Base-by-base conservation (phyloP, 805 yeast genomes). In the Schwanniomyces sp. region DNA sequence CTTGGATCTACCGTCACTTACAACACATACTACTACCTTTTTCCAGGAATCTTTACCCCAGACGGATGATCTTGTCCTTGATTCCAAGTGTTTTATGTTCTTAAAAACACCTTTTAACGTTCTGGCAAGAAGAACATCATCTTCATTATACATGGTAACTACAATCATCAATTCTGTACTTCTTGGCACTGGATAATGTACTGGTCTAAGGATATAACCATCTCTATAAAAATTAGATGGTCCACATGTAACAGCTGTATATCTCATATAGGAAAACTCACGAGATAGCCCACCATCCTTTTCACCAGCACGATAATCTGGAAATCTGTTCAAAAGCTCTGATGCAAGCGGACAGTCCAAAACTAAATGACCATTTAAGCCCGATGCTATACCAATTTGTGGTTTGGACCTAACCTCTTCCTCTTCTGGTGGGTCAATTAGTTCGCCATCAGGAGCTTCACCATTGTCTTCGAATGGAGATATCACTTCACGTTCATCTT, bases 121-220 rank as follows among this genome's bases (percentile, higher is more conserved):
- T 32, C 86, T 67, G 0, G 86, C 84, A 38, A 83, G 73, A 43
- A 84, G 66, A 34, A 76, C 69, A 61, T 82, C 85, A 64, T 83
- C 86, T 61, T 83, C 88, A 58, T 83, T 83, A 61, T 83, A 82
- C 79, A 82, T 83, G 29, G 88, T 83, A 50, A 83, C 63, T 21
- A 84, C 84, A 44, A 83, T 72, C 69, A 83, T 73, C 60, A 83
- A 63, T 61, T 83, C 88, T 0, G 87, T 82, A 45, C 76, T 74
- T 30, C 86, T 73, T 9, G 76, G 74, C 43, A 61, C 62, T 11
- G 78, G 80, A 59, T 80, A 81, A 57, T 80, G 80, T 16, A 73
- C 70, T 2, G 81, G 82, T 38, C 88, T 72, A 48, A 83, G 70
- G 39, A 75, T 75, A 63, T 80, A 83, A 6, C 85, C 85, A 49